Percentiles rank a stretch among this genome's conserved stretches.
Evolutionary conservation across 2,329 filamentous ascomycete genomes (phyloP).

Genomic region (Penicillium palitans): DNA sequence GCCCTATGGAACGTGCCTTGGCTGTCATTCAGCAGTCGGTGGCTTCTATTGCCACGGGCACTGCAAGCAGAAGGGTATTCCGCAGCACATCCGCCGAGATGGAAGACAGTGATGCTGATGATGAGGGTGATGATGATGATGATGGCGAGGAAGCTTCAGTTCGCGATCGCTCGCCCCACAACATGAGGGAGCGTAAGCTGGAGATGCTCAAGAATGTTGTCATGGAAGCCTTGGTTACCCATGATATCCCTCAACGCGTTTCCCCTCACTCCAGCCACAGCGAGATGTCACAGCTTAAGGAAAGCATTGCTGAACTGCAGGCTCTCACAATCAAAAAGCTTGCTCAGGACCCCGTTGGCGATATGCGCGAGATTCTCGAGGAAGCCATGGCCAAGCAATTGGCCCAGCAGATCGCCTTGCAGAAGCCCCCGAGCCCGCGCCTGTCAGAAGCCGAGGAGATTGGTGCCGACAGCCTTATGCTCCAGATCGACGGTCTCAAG

Average conservation of each 20-base stretch:
- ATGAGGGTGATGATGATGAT: constrained; percentile 80
- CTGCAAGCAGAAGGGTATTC: constrained; percentile 59
- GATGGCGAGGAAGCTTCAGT: constrained; percentile 53
- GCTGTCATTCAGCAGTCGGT: constrained; percentile 72
- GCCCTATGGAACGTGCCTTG: constrained; percentile 78
- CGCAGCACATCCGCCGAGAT: constrained; percentile 70
- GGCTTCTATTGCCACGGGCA: constrained; percentile 56
- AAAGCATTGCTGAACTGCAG: constrained; percentile 42
- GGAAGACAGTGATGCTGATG: constrained; percentile 84
- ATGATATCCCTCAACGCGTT: constrained; percentile 35
- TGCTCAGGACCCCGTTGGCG: constrained; percentile 45
- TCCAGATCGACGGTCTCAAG: constrained; percentile 67
- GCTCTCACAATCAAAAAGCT: constrained; percentile 42
- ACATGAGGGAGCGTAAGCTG: constrained; percentile 67
- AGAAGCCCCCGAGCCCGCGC: constrained; percentile 42
- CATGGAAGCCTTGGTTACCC: constrained; percentile 63
- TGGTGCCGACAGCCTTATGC: constrained; percentile 50
- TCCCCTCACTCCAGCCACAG: constrained; percentile 31
- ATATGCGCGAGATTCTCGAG: constrained; percentile 64
- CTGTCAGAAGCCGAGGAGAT: constrained; percentile 55
- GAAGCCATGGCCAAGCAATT: constrained; percentile 62
- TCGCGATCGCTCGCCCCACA: constrained; percentile 72
- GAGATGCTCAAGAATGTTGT: constrained; percentile 75
- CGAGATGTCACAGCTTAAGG: constrained; percentile 42
- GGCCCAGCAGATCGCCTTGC: constrained; percentile 39